Evolutionary conservation across 108 stramenopile species (phyloP), one percentile per base, ranked within the genome.

Genomic region (Skeletonema costatum): DNA sequence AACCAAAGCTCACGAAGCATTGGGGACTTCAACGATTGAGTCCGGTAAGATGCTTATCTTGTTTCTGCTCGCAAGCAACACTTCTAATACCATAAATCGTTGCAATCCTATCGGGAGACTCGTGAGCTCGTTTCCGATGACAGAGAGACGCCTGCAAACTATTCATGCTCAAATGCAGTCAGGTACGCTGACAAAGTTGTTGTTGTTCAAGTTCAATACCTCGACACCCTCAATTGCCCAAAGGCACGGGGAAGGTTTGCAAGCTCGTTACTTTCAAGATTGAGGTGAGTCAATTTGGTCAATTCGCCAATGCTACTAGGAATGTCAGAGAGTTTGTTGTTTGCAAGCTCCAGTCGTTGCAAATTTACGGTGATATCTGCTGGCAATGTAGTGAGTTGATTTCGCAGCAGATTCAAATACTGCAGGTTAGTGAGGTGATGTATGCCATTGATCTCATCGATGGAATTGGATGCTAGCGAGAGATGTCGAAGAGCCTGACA

Each of bases 231-330:
- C 38, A 82, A 39, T 17, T 32, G 46, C 1, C 71, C 76, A 44
- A 82, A 72, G 19, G 38, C 41, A 41, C 19, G 21, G 2, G 81
- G 81, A 36, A 82, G 70, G 9, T 50, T 51, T 30, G 70, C 12
- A 1, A 82, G 70, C 38, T 71, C 68, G 66, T 82, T 82, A 30
- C 70, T 77, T 75, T 82, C 81, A 29, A 82, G n/a, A 50, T 82
- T 82, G 11, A 82, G 65, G 17, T 73, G 19, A 17, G 42, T 51
- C 42, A 82, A 53, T 32, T 42, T 36, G 3, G 25, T 11, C 42
- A 85, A 51, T 17, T 63, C 50, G 29, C 76, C 74, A 41, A 85
- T 66, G 63, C 66, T 75, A 33, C 53, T 58, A 21, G 85, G 85
- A 1, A 85, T 53, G 21, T 81, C 64, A 53, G 48, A 64, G 0